Evolutionary conservation across 192 early-diverging fungal genomes (phyloP).

Genomic region (Coemansia sp.): DNA sequence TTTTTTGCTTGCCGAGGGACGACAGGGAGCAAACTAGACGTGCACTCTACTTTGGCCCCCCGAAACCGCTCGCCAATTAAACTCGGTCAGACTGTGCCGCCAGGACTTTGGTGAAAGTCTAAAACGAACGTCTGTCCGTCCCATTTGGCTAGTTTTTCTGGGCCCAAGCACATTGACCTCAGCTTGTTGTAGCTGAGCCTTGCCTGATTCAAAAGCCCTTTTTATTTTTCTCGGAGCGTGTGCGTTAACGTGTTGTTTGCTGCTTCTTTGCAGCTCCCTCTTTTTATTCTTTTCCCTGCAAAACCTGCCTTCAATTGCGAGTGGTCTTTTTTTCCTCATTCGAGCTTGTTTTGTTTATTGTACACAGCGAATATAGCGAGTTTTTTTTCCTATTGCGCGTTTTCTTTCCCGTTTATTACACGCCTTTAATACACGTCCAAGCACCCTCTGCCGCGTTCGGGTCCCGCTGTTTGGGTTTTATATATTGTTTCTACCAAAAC

Average conservation of each 20-base stretch:
- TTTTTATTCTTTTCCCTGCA: constrained; percentile 3
- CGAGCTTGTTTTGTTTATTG: constrained; percentile 2
- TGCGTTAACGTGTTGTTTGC: no score
- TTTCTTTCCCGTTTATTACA: neutral
- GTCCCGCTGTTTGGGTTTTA: no score
- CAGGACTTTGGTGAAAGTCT: neutral
- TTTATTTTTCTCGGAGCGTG: neutral
- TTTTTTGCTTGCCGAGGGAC: neutral
- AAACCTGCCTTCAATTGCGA: neutral
- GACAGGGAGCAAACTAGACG: neutral
- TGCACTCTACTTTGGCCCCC: neutral
- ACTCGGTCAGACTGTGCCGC: neutral
- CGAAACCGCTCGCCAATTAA: neutral
- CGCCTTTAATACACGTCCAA: neutral
- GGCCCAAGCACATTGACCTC: neutral
- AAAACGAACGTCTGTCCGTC: neutral
- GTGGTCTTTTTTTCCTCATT: neutral
- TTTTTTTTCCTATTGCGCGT: constrained; percentile 1
- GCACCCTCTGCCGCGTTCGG: neutral
- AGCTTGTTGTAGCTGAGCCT: neutral
- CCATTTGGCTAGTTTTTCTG: no score
- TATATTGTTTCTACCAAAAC: no score
- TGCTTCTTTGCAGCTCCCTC: neutral
- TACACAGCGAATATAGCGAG: constrained; percentile 4
- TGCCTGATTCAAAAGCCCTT: no score